These are phyloP conservation scores for slime mould (Dictyostelium discoideum) DNA, from an alignment of 78 protist species.

Conservation along the genomic window DNA sequence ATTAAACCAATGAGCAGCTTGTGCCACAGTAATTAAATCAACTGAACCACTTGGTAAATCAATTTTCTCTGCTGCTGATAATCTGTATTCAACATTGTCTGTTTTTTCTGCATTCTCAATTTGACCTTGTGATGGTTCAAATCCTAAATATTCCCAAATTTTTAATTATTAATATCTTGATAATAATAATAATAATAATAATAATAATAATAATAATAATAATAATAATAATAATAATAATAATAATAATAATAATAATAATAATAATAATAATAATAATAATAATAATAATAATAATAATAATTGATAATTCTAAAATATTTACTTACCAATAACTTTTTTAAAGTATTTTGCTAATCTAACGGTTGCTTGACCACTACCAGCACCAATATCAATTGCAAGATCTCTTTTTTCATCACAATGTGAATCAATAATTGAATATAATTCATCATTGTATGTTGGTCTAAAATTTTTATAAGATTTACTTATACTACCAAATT, in stretches of 20 bases:
- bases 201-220: too few species aligned
- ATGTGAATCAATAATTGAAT: constrained; percentile 13
- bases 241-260: too few species aligned
- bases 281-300: too few species aligned
- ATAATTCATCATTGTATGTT: constrained; percentile 38
- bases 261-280: too few species aligned
- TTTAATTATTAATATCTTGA: too few species aligned
- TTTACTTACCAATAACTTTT: constrained; percentile 28
- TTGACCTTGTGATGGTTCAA: constrained; percentile 46
- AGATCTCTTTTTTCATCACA: neutral
- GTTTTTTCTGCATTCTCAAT: neutral
- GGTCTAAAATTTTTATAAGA: constrained; percentile 39
- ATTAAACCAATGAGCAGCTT: constrained; percentile 58
- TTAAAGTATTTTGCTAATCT: constrained; percentile 9
- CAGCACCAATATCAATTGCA: constrained; percentile 55
- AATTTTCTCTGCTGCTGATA: constrained; percentile 48
- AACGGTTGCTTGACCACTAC: constrained; percentile 68
- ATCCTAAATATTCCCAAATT: neutral
- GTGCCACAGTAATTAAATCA: constrained; percentile 54
- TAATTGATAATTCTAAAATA: too few species aligned
- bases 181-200: too few species aligned
- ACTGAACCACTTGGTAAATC: constrained; percentile 1
- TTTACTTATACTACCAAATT: constrained; percentile 13
- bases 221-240: too few species aligned
- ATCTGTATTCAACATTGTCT: constrained; percentile 26